Base-by-base conservation (phyloP, 306 rosid genomes). In the Bauhinia variegata region DNA sequence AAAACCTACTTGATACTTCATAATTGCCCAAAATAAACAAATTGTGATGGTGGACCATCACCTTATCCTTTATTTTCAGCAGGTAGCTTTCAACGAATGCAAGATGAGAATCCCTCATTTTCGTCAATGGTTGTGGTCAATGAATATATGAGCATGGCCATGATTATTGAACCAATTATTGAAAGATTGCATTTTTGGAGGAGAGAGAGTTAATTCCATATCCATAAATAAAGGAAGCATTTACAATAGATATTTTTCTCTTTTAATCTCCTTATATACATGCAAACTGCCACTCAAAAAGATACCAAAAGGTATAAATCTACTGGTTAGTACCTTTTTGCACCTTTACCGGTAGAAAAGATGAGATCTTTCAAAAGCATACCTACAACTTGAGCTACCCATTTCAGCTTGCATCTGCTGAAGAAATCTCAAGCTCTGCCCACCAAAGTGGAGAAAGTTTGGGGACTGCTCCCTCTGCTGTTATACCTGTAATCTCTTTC, bases 391-490 rank as follows among this genome's bases (percentile, higher is more conserved):
- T 34, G 43, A 42, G 58, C 59, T 9, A 14, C 52, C 4, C 18
- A 12, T 68, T 78, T 84, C 72, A 93, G 80, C 72, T 77, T 55
- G 79, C 88, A 41, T 90, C 84, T 7, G 73, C 57, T 6, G 97
- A 88, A 49, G 75, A 13, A 70, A 90, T 85, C 84, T 93, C 99
- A 71, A 93, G 87, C 84, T 93, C 99, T 15, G 99, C 99, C 99
- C 99, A 93, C 99, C 99, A 90, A 65, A 93, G 99, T 43, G 97
- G 92, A 19, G 96, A 93, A 73, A 86, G 86, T 62, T 75, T 93
- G 0, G 99, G 97, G 44, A 78, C 70, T 39, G 96, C 97, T 54
- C 70, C 90, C 9, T 93, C 96, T 0, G 89, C 92, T 41, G 95
- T 71, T 76, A 93, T 74, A 54, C 86, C 87, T 34, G 97, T 88